Evolutionary conservation across 2,329 filamentous ascomycete genomes (phyloP), one percentile per base, ranked within the genome.

Genomic region (Nemania sp.): DNA sequence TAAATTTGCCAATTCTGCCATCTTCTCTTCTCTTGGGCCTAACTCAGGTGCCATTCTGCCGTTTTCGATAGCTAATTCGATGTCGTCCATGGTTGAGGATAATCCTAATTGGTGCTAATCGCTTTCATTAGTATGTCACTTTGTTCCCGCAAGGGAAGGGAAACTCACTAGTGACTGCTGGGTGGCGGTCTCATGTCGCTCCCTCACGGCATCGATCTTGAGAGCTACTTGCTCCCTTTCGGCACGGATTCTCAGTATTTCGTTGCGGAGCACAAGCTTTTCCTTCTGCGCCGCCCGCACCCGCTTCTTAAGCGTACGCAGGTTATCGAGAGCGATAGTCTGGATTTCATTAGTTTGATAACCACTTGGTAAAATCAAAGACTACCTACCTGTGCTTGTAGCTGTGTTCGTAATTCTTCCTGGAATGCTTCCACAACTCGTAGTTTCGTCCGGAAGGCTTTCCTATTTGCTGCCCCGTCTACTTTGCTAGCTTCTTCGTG

Each of bases 211-310:
- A 70, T 91, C 89, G 83, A 89, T 90, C 49, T 84, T 85, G 20
- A 91, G 77, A 5, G 86, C 87, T 7, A 91, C 85, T 70, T 90
- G 85, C 72, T 90, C 88, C 60, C 88, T 82, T 78, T 91, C 88
- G 24, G 82, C 81, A 53, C 87, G 84, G 64, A 90, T 82, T 1
- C 83, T 82, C 29, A 90, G 75, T n/a, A 91, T 88, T 35, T 89
- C 87, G 13, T 88, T 85, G 52, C 89, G 84, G 20, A 91, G 77
- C 0, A 79, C 76, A 3, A 89, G 76, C 75, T 87, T 90, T 73
- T 88, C 85, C 68, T 83, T 87, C 64, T 89, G 86, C 10, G 85
- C 84, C 8, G 86, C 82, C 15, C 85, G 84, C 54, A 90, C 82
- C 15, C 88, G 85, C 73, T 87, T 88, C 60, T 85, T 83, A 59